Base-by-base conservation (phyloP, 2,329 filamentous ascomycete species). In the Alternaria triticimaculans region DNA sequence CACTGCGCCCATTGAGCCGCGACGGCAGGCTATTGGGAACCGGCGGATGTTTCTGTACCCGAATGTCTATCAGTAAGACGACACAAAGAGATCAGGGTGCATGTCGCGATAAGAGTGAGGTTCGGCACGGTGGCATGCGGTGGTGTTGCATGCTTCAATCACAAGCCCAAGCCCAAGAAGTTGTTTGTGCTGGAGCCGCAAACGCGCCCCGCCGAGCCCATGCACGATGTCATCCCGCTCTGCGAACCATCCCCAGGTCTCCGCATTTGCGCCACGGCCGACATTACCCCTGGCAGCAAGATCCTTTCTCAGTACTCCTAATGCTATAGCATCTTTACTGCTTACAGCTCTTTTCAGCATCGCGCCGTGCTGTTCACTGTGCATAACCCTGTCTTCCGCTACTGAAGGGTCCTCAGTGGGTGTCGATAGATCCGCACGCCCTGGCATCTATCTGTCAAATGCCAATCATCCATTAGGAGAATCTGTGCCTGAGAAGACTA, bases 111-210 rank as follows among this genome's bases (percentile, higher is more conserved):
- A 6, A 9, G 8, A 6, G 33, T 43, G 51, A 55, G 21, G 21
- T 43, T 43, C 6, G 44, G 37, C 37, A 41, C 6, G 44, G 43
- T 7, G 44, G 43, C 15, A 37, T 55, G 53, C 20, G 49, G 26
- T 30, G 28, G 20, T 50, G 44, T 18, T 41, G 54, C 25, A 48
- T 43, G 44, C 28, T 10, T 25, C 41, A 12, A n/a, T 23, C 18
- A 37, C 49, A 51, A 21, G 49, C 49, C 10, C 49, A 15, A 25
- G 28, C 20, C 45, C 12, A 14, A 12, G 20, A 25, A 12, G 15
- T 25, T 49, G 28, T 50, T 49, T 18, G 45, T 18, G 44, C 45
- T 50, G 55, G 46, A 58, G 46, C 56, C 56, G 37, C 56, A 58
- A 51, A 49, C 56, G 25, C 18, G 56, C 56, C 56, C 56, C 46